A percentile compares a stretch with the other conserved stretches of the same genome.
phyloP scores from a whole-genome alignment of 805 yeast species.

The Ogataea nakhonphanomensis region DNA sequence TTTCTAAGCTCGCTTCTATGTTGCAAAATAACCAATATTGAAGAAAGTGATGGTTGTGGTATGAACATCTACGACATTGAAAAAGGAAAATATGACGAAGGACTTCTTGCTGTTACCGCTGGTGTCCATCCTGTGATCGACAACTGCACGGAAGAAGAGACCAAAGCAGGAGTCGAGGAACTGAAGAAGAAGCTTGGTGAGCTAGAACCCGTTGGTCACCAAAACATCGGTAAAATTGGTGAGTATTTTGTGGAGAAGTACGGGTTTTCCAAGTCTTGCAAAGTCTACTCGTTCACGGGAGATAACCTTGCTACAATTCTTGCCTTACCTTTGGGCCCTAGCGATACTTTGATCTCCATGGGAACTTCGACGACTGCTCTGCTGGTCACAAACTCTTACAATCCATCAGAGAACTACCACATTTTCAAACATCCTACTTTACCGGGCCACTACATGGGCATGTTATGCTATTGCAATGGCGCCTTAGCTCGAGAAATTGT shows the following conservation, averaged over 20 bases:
- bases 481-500: constrained; percentile 79
- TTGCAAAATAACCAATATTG: constrained; percentile 63
- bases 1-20: constrained; percentile 70
- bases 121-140: constrained; percentile 47
- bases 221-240: constrained; percentile 51
- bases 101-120: constrained; percentile 52
- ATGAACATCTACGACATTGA: constrained; percentile 81
- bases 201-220: constrained; percentile 46
- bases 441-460: constrained; percentile 78
- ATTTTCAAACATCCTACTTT: constrained; percentile 84
- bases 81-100: constrained; percentile 52
- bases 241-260: constrained; percentile 60
- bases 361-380: constrained; percentile 93
- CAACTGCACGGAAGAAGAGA: constrained; percentile 27
- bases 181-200: constrained; percentile 52
- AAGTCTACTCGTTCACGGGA: constrained; percentile 77
- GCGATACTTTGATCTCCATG: constrained; percentile 75
- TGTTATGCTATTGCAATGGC: constrained; percentile 93
- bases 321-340: constrained; percentile 70
- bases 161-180: constrained; percentile 34
- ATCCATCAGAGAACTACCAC: constrained; percentile 80
- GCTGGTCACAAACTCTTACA: constrained; percentile 71
- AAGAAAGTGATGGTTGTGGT: constrained; percentile 88
- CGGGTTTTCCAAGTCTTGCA: constrained; percentile 57
- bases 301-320: constrained; percentile 88